Conservation (phyloP, 257 asterid species). For the Jacaranda mimosifolia region DNA sequence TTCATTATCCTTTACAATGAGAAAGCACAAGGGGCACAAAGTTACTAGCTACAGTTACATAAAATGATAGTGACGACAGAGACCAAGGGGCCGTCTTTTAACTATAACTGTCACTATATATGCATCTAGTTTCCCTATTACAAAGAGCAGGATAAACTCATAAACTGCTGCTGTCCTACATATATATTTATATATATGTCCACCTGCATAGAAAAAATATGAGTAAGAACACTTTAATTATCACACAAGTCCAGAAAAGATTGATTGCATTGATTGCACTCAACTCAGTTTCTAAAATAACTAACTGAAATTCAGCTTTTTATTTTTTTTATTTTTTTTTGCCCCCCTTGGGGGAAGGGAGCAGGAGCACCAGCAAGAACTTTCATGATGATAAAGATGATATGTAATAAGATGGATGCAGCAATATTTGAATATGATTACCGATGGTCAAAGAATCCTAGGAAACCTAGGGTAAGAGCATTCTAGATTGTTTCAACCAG, state of each 20-base stretch:
- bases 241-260: neutral
- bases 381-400: too few species aligned
- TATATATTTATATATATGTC: conserved; percentile 4
- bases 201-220: conserved; percentile 37
- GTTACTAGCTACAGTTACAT: conserved; percentile 31
- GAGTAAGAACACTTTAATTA: neutral
- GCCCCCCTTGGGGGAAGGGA: too few species aligned
- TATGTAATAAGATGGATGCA: too few species aligned
- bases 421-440: too few species aligned
- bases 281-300: too few species aligned
- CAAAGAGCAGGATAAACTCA: conserved; percentile 21
- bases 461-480: too few species aligned
- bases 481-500: too few species aligned
- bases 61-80: conserved; percentile 16
- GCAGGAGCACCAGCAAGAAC: too few species aligned
- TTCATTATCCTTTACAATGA: conserved; percentile 35
- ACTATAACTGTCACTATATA: conserved; percentile 17
- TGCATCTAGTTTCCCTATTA: conserved; percentile 32
- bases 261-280: too few species aligned
- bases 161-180: conserved; percentile 24
- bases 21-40: conserved; percentile 15
- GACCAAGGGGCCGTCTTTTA: conserved; percentile 17
- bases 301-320: too few species aligned
- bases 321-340: too few species aligned
- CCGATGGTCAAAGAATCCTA: too few species aligned